These are phyloP conservation scores for Sedum album DNA, from an alignment of 164 flowering plant genomes.

Conservation along the genomic window DNA sequence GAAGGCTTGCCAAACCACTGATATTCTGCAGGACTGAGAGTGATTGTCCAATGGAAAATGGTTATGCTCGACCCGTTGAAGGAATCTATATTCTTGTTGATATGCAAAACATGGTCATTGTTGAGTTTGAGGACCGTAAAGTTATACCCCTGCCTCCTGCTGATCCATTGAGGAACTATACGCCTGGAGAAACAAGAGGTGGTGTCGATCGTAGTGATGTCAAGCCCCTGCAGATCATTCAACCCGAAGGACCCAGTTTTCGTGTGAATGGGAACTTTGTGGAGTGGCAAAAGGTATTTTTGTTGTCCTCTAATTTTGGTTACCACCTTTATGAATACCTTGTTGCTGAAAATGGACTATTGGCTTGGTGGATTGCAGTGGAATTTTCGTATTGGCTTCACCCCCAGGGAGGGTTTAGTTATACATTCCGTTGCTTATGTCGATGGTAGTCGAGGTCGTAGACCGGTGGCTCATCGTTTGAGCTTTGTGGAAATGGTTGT, in stretches of 20 bases:
- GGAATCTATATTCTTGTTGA: conserved; percentile 85
- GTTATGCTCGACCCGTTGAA: conserved; percentile 97
- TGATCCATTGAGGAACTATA: conserved; percentile 90
- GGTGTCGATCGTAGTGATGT: conserved; percentile 95
- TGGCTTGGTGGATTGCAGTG: conserved; percentile 37
- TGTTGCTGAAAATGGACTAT: background rate
- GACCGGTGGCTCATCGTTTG: conserved; percentile 86
- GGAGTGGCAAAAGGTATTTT: conserved; percentile 81
- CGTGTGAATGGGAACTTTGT: conserved; percentile 77
- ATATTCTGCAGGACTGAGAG: conserved; percentile 94
- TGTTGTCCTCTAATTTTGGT: background rate
- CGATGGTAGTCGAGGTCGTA: conserved; percentile 88
- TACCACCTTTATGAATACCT: background rate
- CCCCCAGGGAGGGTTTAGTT: conserved; percentile 84
- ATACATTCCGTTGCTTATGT: conserved; percentile 86
- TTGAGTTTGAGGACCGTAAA: conserved; percentile 91
- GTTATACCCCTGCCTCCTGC: conserved; percentile 89
- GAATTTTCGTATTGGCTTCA: conserved; percentile 93
- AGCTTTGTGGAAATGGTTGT: conserved; percentile 99
- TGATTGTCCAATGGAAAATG: conserved; percentile 97
- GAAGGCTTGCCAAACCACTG: conserved; percentile 89
- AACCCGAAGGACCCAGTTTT: conserved; percentile 96
- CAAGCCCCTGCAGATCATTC: conserved; percentile 75
- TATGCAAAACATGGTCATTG: conserved; percentile 87
- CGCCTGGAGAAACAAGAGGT: conserved; percentile 82